Evolutionary conservation across 768 basidiomycete genomes (phyloP).

Genomic region (Amanita exitialis): DNA sequence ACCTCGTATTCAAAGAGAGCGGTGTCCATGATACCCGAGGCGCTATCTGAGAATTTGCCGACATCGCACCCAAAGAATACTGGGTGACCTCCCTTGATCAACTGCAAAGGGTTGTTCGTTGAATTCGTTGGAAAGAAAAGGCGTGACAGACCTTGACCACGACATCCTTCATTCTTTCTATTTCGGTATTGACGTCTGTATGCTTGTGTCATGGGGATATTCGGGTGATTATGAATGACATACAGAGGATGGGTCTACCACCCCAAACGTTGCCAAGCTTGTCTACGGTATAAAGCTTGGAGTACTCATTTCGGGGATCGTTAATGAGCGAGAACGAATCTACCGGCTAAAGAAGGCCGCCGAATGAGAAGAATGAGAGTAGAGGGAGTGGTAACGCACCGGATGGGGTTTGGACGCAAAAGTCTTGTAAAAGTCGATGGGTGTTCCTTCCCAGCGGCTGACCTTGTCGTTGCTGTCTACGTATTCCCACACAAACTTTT

Average conservation of each 20-base stretch:
- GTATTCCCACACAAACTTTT: constrained; percentile 81
- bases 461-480: constrained; percentile 72
- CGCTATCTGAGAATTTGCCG: constrained; percentile 68
- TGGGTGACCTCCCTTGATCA: constrained; percentile 80
- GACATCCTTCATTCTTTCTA: constrained; percentile 69
- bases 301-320: constrained; percentile 82
- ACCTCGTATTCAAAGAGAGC: constrained; percentile 78
- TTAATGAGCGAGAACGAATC: constrained; percentile 92
- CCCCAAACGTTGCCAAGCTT: constrained; percentile 92
- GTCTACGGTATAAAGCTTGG: constrained; percentile 83
- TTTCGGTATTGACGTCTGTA: constrained; percentile 83
- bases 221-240: constrained; percentile 17
- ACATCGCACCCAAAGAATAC: constrained; percentile 98
- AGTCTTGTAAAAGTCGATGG: constrained; percentile 67
- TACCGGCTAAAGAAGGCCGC: constrained; percentile 30
- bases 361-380: neutral
- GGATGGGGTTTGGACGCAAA: constrained; percentile 49
- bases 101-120: constrained; percentile 17
- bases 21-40: constrained; percentile 79
- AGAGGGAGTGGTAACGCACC: constrained; percentile 23
- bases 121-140: neutral
- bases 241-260: constrained; percentile 76
- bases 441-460: constrained; percentile 69
- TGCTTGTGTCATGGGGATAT: constrained; percentile 1
- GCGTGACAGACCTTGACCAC: constrained; percentile 50